Conservation (phyloP, 2,329 filamentous ascomycete species). For the Cercospora sesami region DNA sequence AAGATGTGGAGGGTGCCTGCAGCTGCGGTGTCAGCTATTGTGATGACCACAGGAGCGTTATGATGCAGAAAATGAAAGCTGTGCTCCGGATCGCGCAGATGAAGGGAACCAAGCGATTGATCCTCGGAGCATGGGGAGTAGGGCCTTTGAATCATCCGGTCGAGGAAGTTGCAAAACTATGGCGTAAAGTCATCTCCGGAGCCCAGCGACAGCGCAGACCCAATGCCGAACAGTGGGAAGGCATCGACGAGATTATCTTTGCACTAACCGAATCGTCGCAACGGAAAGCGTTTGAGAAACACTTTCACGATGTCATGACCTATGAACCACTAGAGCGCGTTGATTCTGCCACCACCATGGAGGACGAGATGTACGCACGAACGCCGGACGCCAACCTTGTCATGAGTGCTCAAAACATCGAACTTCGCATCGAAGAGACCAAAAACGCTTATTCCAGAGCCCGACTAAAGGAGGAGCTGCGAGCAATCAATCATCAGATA, state of each 20-base stretch:
- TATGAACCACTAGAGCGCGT: slow-evolving; percentile 23
- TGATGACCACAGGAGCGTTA: slow-evolving; percentile 53
- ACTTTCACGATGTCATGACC: slow-evolving; percentile 35
- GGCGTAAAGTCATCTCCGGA: slow-evolving; percentile 47
- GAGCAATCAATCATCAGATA: slow-evolving; percentile 37
- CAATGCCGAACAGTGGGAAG: slow-evolving; percentile 46
- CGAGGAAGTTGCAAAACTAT: slow-evolving; percentile 58
- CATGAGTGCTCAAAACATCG: slow-evolving; percentile 36
- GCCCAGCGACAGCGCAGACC: slow-evolving; percentile 34
- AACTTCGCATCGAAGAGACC: slow-evolving; percentile 39
- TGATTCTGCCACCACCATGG: slow-evolving; percentile 6
- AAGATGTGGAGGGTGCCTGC: slow-evolving; percentile 37
- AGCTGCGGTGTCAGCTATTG: slow-evolving; percentile 45
- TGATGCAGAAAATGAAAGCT: slow-evolving; percentile 57
- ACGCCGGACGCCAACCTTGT: slow-evolving; percentile 29
- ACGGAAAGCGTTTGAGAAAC: slow-evolving; percentile 53
- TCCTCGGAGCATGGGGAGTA: slow-evolving; percentile 66
- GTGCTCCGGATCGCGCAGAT: slow-evolving; percentile 56
- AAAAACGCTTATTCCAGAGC: slow-evolving; percentile 34
- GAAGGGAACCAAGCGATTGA: slow-evolving; percentile 51
- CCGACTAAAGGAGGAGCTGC: slow-evolving; percentile 37
- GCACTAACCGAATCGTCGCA: slow-evolving; percentile 57
- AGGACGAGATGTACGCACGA: slow-evolving; percentile 24
- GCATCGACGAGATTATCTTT: slow-evolving; percentile 58
- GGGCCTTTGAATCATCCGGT: slow-evolving; percentile 65